These are phyloP conservation scores for Fraxinus velutina DNA, from an alignment of 305 asterid species.

Conservation along the genomic window DNA sequence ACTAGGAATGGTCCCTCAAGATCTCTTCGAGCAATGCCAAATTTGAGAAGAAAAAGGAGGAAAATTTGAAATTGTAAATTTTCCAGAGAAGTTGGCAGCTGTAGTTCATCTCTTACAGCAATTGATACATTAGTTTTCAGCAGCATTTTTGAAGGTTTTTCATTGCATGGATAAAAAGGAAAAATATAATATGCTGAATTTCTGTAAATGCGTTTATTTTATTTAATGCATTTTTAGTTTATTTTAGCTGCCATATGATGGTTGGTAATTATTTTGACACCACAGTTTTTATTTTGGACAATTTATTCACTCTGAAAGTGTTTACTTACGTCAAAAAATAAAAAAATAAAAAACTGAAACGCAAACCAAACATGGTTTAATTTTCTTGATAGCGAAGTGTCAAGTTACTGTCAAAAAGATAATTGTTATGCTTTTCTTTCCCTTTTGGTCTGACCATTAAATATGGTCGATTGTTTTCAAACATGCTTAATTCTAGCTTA, in stretches of 20 bases:
- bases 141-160: neutral
- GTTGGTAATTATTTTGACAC: neutral
- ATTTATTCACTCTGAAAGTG: neutral
- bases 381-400: neutral
- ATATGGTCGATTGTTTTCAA: neutral
- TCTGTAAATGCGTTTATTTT: neutral
- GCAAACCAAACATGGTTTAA: neutral
- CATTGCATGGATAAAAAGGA: neutral
- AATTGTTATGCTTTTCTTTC: neutral
- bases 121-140: neutral
- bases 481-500: neutral
- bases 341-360: neutral
- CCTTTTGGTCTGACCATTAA: neutral
- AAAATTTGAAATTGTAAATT: constrained; percentile 20
- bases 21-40: constrained; percentile 81
- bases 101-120: constrained; percentile 27
- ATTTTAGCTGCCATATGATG: neutral
- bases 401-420: neutral
- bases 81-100: neutral
- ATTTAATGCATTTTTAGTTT: neutral
- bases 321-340: neutral
- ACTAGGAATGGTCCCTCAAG: constrained; percentile 3
- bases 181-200: neutral
- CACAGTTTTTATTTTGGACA: neutral
- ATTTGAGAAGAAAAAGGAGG: constrained; percentile 59